Conservation (phyloP, 2,329 filamentous ascomycete genomes). For the Paramyrothecium sp. region DNA sequence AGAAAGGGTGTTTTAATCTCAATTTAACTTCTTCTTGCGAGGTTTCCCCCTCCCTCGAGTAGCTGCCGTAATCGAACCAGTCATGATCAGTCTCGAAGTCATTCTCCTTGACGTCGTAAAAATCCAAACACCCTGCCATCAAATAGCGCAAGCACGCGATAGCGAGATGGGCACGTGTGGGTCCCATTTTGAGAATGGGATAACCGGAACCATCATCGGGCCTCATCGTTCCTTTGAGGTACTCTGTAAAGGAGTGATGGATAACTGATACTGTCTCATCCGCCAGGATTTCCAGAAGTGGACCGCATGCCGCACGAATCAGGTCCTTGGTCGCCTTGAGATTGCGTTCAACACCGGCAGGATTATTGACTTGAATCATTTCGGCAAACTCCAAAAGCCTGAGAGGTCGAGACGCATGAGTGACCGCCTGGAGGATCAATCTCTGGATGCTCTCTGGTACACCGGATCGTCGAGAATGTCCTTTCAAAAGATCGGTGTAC, state of each 20-base stretch:
- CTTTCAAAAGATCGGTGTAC: conserved; percentile 37
- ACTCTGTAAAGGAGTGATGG: conserved; percentile 50
- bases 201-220: conserved; percentile 7
- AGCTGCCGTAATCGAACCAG: neutral
- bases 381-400: conserved; percentile 39
- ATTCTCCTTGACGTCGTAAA: neutral
- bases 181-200: conserved; percentile 12
- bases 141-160: conserved; percentile 17
- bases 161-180: conserved; percentile 18
- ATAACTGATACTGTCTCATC: conserved; percentile 43
- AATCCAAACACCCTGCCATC: conserved; percentile 8
- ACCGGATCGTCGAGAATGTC: conserved; percentile 31
- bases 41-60: conserved; percentile 8
- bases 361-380: conserved; percentile 17
- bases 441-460: conserved; percentile 29
- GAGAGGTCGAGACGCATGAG: conserved; percentile 38
- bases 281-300: conserved; percentile 40
- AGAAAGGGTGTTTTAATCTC: conserved; percentile 18
- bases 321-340: conserved; percentile 32
- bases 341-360: conserved; percentile 3
- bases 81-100: neutral
- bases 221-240: conserved; percentile 26
- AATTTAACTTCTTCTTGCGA: neutral
- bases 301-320: conserved; percentile 36
- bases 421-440: conserved; percentile 38